Percentiles rank a stretch among this genome's conserved stretches.
These are phyloP conservation scores for Trichoderma gracile DNA, from an alignment of 2,329 filamentous ascomycete species.

Conservation along the genomic window DNA sequence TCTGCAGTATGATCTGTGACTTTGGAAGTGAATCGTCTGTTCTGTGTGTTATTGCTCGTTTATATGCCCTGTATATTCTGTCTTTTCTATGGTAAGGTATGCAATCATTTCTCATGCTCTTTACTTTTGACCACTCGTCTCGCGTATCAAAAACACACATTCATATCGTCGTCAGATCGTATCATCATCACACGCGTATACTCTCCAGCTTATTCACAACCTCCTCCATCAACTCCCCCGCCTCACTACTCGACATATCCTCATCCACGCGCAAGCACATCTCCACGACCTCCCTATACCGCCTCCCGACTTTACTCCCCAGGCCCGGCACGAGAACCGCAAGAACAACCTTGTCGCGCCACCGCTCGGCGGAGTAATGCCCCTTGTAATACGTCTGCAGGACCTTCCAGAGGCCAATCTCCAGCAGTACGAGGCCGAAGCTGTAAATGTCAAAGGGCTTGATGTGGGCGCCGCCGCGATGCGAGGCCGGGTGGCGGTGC, in stretches of 20 bases:
- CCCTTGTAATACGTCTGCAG: slow-evolving; percentile 45
- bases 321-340: slow-evolving; percentile 45
- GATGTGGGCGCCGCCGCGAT: slow-evolving; percentile 45
- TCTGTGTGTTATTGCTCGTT: not conserved
- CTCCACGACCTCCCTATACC: slow-evolving; percentile 46
- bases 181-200: slow-evolving; percentile 36
- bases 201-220: slow-evolving; percentile 45
- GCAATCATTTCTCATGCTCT: too few species aligned
- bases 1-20: not conserved
- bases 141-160: not conserved
- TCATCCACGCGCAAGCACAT: slow-evolving; percentile 43
- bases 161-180: not conserved
- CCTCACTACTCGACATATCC: slow-evolving; percentile 42
- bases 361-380: slow-evolving; percentile 45
- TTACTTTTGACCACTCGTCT: too few species aligned
- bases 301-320: slow-evolving; percentile 44
- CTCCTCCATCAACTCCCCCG: slow-evolving; percentile 44
- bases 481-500: slow-evolving; percentile 49
- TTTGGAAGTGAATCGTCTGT: not conserved
- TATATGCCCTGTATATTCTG: too few species aligned
- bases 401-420: slow-evolving; percentile 52
- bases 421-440: slow-evolving; percentile 52
- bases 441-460: slow-evolving; percentile 57
- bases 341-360: slow-evolving; percentile 46
- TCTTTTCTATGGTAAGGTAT: too few species aligned